Conservation (phyloP, 2,329 filamentous ascomycete species). For the Colletotrichum noveboracense region DNA sequence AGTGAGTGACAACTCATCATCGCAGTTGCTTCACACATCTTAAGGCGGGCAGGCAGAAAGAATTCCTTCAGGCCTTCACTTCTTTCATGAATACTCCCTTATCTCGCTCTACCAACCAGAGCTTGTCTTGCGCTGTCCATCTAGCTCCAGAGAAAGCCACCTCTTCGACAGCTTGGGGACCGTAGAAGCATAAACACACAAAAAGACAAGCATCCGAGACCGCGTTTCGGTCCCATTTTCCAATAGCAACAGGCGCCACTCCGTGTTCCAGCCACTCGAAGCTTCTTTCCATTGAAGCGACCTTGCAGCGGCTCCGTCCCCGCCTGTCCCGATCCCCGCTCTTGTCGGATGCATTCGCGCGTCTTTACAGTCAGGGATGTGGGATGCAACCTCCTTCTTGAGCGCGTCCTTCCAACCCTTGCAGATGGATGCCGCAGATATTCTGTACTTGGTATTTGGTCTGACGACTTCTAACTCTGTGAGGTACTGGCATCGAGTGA, state of each 20-base stretch:
- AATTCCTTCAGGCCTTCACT: neutral
- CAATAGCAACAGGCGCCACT: neutral
- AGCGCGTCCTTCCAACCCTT: neutral
- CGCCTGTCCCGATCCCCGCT: conserved; percentile 3
- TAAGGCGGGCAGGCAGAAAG: neutral
- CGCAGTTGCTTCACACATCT: neutral
- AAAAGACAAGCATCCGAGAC: neutral
- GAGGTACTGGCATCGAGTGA: neutral
- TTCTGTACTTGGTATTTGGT: neutral
- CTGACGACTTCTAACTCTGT: neutral
- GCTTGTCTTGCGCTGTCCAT: neutral
- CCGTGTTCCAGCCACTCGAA: neutral
- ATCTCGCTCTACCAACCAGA: neutral
- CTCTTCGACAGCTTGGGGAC: neutral
- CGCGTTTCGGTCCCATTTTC: neutral
- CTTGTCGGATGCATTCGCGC: neutral
- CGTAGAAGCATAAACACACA: neutral
- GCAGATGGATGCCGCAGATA: neutral
- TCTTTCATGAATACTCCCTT: neutral
- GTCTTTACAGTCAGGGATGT: conserved; percentile 2
- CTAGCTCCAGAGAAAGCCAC: neutral
- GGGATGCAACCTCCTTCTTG: neutral
- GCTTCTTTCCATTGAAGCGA: neutral
- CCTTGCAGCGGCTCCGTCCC: conserved; percentile 11
- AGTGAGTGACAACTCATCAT: neutral